A percentile compares a stretch with the other conserved stretches of the same genome.
Evolutionary conservation across 257 asterid species (phyloP).

Genomic region (Fraxinus cuspidata): DNA sequence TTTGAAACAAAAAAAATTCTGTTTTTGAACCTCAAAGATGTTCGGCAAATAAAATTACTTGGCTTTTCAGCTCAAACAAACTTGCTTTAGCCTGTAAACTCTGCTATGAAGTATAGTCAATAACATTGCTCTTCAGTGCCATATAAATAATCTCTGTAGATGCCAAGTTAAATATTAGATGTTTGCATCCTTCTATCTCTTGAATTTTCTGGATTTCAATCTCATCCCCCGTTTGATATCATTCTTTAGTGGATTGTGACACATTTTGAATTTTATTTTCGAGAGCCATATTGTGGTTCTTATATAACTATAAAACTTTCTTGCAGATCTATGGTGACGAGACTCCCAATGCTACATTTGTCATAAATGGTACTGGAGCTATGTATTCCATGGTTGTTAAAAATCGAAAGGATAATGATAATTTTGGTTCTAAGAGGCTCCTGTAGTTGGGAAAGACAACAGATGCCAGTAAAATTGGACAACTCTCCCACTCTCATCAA

Average conservation of each 20-base stretch:
- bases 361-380: slow-evolving; percentile 25
- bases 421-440: too few relatives aligned
- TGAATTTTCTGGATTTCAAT: slow-evolving; percentile 41
- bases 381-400: slow-evolving; percentile 29
- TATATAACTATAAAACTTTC: slow-evolving; percentile 11
- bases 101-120: background rate
- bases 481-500: too few relatives aligned
- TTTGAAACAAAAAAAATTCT: too few relatives aligned
- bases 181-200: slow-evolving; percentile 13
- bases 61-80: background rate
- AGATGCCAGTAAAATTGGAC: too few relatives aligned
- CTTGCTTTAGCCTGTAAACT: background rate
- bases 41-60: background rate
- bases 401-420: slow-evolving; percentile 2
- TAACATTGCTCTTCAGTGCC: background rate
- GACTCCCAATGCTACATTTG: slow-evolving; percentile 31
- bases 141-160: slow-evolving; percentile 4
- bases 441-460: too few relatives aligned
- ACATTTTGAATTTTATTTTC: background rate
- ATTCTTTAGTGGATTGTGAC: background rate
- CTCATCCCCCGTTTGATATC: slow-evolving; percentile 21
- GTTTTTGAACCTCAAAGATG: background rate
- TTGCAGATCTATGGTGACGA: slow-evolving; percentile 50
- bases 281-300: slow-evolving; percentile 1
- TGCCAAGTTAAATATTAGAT: slow-evolving; percentile 52